A percentile compares a stretch with the other conserved stretches of the same genome.
phyloP scores from a whole-genome alignment of 371 early-diverging fungal species.

The Coemansia sp. region DNA sequence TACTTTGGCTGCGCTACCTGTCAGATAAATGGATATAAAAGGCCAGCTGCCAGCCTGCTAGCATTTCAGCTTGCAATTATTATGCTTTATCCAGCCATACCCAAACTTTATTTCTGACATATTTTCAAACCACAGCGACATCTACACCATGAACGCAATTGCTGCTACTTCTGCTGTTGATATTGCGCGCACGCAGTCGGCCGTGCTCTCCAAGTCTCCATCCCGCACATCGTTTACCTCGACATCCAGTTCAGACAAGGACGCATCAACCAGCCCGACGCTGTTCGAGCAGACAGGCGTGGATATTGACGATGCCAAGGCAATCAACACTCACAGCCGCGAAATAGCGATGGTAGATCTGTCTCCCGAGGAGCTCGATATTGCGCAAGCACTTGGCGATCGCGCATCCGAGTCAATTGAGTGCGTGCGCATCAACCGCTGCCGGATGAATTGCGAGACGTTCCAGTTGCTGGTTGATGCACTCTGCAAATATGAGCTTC shows the following conservation, averaged over 20 bases:
- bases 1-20: no score
- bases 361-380: slow-evolving; percentile 25
- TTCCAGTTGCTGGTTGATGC: slow-evolving; percentile 31
- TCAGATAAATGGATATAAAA: background rate
- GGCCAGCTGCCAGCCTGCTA: slow-evolving; percentile 1
- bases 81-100: background rate
- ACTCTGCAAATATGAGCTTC: slow-evolving; percentile 24
- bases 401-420: slow-evolving; percentile 38
- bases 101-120: background rate
- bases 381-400: slow-evolving; percentile 29
- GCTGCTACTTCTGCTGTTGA: background rate
- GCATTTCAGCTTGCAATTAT: background rate
- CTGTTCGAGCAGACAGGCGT: slow-evolving; percentile 17
- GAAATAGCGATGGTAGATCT: slow-evolving; percentile 37
- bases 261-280: slow-evolving; percentile 21
- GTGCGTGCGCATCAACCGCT: slow-evolving; percentile 46
- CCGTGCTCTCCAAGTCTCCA: slow-evolving; percentile 21
- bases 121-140: background rate
- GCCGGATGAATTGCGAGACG: slow-evolving; percentile 31
- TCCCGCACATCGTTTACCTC: slow-evolving; percentile 23
- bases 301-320: background rate
- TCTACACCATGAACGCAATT: background rate
- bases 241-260: slow-evolving; percentile 10
- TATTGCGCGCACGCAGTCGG: background rate
- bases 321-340: slow-evolving; percentile 24